Conservation (phyloP, 768 basidiomycete species). For the Naganishia onofrii region DNA sequence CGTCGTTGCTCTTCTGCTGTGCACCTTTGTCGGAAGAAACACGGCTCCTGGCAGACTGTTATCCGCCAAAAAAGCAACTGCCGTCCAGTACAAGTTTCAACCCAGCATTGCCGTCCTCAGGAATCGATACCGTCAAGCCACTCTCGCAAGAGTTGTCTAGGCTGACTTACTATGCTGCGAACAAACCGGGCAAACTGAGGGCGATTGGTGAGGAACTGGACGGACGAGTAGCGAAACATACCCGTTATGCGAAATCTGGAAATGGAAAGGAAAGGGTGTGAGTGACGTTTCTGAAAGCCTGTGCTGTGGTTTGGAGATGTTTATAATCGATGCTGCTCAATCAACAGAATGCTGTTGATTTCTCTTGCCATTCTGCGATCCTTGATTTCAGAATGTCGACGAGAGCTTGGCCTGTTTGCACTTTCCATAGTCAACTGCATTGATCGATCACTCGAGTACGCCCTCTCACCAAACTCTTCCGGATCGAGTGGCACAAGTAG, state of each 20-base stretch:
- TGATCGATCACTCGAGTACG: conserved; percentile 42
- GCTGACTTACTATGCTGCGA: conserved; percentile 45
- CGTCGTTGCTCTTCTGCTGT: conserved; percentile 52
- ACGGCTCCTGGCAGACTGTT: conserved; percentile 29
- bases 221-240: conserved; percentile 17
- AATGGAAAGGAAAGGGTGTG: conserved; percentile 78
- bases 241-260: conserved; percentile 57
- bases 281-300: conserved; percentile 50
- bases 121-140: conserved; percentile 45
- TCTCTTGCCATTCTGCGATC: conserved; percentile 77
- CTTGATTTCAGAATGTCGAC: conserved; percentile 73
- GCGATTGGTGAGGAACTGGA: conserved; percentile 41
- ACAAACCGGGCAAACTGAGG: conserved; percentile 47
- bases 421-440: conserved; percentile 41
- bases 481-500: conserved; percentile 25
- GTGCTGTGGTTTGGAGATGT: not conserved
- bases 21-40: conserved; percentile 57
- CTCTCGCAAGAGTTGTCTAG: conserved; percentile 48
- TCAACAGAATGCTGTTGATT: conserved; percentile 62
- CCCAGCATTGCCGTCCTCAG: conserved; percentile 12
- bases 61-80: conserved; percentile 33
- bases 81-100: conserved; percentile 14
- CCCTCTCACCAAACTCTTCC: conserved; percentile 16
- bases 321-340: not conserved
- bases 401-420: conserved; percentile 48